Evolutionary conservation across 2,329 filamentous ascomycete genomes (phyloP), one percentile per base, ranked within the genome.

Genomic region (Aspergillus phoenicis): DNA sequence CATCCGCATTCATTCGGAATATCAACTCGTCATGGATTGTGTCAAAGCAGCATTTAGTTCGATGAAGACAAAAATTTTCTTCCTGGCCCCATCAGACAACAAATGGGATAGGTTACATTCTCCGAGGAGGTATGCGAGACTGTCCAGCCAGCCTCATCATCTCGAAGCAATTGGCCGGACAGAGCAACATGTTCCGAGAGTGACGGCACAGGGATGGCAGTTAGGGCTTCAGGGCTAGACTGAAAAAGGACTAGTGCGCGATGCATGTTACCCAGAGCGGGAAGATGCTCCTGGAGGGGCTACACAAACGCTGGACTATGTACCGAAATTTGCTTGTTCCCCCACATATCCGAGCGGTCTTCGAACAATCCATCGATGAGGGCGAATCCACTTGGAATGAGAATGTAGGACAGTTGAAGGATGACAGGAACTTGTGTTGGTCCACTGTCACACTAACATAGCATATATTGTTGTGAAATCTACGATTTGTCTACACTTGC

Each of bases 351-450:
- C 41, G 13, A 45, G 33, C 13, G 41, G 41, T 45, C 52, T 53
- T 28, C 49, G 28, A 63, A 60, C 63, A 61, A 62, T 55, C 60
- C 47, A 58, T 57, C 64, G 65, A 65, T 36, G 59, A 66, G 65
- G 65, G 68, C 63, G 64, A 63, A 70, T 11, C 17, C 17, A 45
- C 41, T 22, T 22, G 5, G 17, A 45, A 5, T 15, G 33, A 36
- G 11, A 36, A 36, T 15, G 33, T 36, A 36, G 13, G 33, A 36
- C 33, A 2, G 4, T 36, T 36, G 5, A 13, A 36, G 11, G 11
- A 36, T 36, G 33, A 11, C 33, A 5, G 11, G 11, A 11, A 1
- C 0, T 36, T 10, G 11, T 30, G 28, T 13, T 36, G 33, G 33
- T 36, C 33, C 33, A 36, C 33, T 36, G 33, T 36, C 5, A 36